These are phyloP conservation scores for Santalum album DNA, from an alignment of 164 flowering plant genomes.

Conservation along the genomic window DNA sequence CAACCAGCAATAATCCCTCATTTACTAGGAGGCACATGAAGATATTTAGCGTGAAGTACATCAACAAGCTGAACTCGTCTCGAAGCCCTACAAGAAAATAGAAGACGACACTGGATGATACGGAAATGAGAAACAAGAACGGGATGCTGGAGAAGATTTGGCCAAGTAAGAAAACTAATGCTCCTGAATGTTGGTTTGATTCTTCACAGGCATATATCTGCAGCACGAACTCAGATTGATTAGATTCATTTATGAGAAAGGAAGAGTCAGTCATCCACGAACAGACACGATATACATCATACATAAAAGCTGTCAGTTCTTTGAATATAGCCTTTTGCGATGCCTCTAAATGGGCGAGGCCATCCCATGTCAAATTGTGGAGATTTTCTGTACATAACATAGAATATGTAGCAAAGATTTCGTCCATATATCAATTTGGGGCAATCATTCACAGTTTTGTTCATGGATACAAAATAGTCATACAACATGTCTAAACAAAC, in stretches of 20 bases:
- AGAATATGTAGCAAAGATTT: too few species aligned
- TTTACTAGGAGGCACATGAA: conserved; percentile 85
- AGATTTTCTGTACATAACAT: too few species aligned
- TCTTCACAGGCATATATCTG: conserved; percentile 74
- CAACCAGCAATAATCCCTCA: conserved; percentile 76
- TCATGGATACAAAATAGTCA: too few species aligned
- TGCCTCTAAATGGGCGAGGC: too few species aligned
- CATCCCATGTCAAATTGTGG: too few species aligned
- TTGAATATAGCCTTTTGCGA: too few species aligned
- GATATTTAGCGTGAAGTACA: conserved; percentile 89
- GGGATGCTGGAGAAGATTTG: conserved; percentile 91
- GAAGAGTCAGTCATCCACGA: too few species aligned
- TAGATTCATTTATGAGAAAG: background rate
- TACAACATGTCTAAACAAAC: too few species aligned
- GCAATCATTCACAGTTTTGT: too few species aligned
- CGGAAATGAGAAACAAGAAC: conserved; percentile 83
- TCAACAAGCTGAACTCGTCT: conserved; percentile 83
- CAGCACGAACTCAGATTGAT: conserved; percentile 4
- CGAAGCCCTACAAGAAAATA: conserved; percentile 82
- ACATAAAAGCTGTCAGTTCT: too few species aligned
- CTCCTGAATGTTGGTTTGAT: conserved; percentile 76
- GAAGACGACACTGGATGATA: conserved; percentile 83
- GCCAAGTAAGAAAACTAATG: conserved; percentile 72
- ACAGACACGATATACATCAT: too few species aligned
- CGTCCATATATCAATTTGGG: too few species aligned